Conservation (phyloP, 148 eudicot genomes). For the Hydrangea macrophylla region DNA sequence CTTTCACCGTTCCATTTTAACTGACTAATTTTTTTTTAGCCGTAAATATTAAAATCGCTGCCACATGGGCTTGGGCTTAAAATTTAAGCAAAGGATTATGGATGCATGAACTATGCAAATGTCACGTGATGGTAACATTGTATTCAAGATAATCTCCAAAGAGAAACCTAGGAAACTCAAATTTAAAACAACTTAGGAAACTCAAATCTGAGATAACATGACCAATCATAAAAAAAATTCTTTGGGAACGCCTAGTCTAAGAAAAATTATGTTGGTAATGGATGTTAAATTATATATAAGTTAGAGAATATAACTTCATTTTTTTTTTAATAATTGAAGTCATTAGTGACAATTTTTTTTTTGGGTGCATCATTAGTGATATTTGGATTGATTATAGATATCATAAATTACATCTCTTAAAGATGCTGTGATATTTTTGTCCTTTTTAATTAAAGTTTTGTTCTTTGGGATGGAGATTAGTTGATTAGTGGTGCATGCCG, state of each 20-base stretch:
- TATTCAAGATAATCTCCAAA: too few relatives aligned
- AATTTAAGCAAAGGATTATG: too few relatives aligned
- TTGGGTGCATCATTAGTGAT: too few relatives aligned
- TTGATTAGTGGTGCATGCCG: neutral
- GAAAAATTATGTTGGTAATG: neutral
- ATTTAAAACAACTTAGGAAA: too few relatives aligned
- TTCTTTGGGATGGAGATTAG: neutral
- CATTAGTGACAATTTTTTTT: neutral
- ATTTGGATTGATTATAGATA: too few relatives aligned
- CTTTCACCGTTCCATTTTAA: too few relatives aligned
- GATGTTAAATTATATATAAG: neutral
- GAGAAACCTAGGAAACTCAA: neutral
- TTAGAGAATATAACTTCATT: too few relatives aligned
- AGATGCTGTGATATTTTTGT: neutral
- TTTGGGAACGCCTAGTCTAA: neutral
- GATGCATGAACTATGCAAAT: too few relatives aligned
- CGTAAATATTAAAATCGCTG: too few relatives aligned
- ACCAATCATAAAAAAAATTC: neutral
- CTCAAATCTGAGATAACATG: neutral
- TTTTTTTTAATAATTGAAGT: neutral
- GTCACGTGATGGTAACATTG: too few relatives aligned
- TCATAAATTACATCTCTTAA: neutral
- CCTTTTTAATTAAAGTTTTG: neutral
- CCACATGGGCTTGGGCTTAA: too few relatives aligned
- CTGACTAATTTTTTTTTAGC: too few relatives aligned